phyloP scores from a whole-genome alignment of 2,329 filamentous ascomycete species.

The Fusarium pseudocircinatum region DNA sequence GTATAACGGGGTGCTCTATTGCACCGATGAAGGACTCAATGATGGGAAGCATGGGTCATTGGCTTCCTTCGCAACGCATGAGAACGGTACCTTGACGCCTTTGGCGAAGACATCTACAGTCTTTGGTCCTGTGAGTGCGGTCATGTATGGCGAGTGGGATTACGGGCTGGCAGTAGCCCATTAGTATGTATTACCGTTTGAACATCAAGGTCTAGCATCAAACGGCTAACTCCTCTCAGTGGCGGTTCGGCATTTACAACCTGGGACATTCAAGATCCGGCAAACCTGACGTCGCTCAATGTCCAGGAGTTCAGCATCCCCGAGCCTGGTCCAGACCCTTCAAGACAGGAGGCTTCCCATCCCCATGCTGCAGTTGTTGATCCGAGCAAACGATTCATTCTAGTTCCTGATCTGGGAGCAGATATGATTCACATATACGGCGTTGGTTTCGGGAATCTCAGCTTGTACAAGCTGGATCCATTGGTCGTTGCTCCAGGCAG shows the following conservation, averaged over 20 bases:
- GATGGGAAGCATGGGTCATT: conserved; percentile 58
- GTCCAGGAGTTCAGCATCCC: conserved; percentile 53
- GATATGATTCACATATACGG: conserved; percentile 68
- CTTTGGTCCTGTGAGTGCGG: conserved; percentile 56
- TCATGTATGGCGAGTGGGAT: conserved; percentile 54
- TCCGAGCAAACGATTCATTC: conserved; percentile 69
- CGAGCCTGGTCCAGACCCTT: conserved; percentile 50
- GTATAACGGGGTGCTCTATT: conserved; percentile 62
- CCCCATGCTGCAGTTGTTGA: conserved; percentile 74
- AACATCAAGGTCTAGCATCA: background rate
- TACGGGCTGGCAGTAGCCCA: conserved; percentile 55
- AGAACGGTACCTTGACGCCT: conserved; percentile 52
- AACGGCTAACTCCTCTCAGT: conserved; percentile 41
- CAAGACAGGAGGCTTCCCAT: conserved; percentile 67
- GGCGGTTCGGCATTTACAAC: conserved; percentile 55
- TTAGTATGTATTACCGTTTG: conserved; percentile 51
- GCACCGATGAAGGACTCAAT: conserved; percentile 66
- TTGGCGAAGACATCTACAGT: conserved; percentile 50
- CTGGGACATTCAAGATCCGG: conserved; percentile 55
- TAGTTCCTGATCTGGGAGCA: conserved; percentile 73
- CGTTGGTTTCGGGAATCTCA: conserved; percentile 55
- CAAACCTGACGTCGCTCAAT: conserved; percentile 49
- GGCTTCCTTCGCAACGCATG: conserved; percentile 50
- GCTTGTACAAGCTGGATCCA: conserved; percentile 52
- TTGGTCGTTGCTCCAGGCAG: conserved; percentile 60